Conservation (phyloP, 805 yeast genomes). For the Candida sanyiensis region DNA sequence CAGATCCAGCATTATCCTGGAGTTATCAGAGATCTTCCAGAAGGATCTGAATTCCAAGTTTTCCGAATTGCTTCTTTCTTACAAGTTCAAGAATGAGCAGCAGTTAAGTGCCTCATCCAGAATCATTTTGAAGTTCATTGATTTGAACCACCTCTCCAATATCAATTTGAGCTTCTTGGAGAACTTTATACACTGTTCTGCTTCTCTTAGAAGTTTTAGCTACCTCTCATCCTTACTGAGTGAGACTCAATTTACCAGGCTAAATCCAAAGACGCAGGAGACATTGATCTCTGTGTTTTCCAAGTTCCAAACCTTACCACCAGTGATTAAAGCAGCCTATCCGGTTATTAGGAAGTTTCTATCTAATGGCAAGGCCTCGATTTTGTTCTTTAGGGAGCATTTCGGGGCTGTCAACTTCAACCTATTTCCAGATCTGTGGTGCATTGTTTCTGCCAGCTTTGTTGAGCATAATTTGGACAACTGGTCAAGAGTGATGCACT, state of each 20-base stretch:
- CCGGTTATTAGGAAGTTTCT: conserved; percentile 9
- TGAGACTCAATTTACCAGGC: neutral
- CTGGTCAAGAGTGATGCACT: conserved; percentile 22
- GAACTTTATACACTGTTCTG: neutral
- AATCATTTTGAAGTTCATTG: conserved; percentile 1
- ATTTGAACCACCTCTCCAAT: neutral
- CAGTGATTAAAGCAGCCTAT: conserved; percentile 10
- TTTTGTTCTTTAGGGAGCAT: conserved; percentile 10
- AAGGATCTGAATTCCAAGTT: conserved; percentile 17
- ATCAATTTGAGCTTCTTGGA: neutral
- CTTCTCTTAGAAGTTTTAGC: neutral
- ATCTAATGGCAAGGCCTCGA: neutral
- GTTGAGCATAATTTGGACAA: conserved; percentile 16
- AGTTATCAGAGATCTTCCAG: conserved; percentile 11
- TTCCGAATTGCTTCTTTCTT: conserved; percentile 11
- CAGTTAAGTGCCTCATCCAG: neutral
- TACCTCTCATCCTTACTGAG: too few relatives aligned
- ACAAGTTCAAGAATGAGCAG: conserved; percentile 7
- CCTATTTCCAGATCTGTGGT: conserved; percentile 21
- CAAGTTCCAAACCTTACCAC: conserved; percentile 6
- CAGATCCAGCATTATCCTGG: conserved; percentile 20
- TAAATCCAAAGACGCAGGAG: conserved; percentile 8
- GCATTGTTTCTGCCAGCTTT: conserved; percentile 14
- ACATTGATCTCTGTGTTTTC: conserved; percentile 11
- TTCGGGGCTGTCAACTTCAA: conserved; percentile 17